Percentiles rank a stretch among this genome's conserved stretches.
These are phyloP conservation scores for Myxozyma monticola DNA, from an alignment of 805 yeast genomes.

Conservation along the genomic window DNA sequence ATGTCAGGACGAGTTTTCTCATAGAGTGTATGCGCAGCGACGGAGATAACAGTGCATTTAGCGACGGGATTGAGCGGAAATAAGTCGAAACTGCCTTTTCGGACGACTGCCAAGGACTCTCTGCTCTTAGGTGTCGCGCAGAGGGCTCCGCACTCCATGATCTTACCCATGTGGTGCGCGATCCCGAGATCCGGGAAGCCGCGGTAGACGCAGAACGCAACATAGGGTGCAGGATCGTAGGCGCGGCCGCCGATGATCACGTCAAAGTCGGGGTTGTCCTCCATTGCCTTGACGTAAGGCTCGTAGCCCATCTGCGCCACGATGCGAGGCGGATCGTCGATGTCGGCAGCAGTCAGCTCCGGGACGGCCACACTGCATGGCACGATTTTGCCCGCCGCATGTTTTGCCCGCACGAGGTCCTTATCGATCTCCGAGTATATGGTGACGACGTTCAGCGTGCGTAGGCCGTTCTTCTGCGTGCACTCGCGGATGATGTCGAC, in stretches of 20 bases:
- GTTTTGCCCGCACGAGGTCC: neutral
- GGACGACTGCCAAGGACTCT: neutral
- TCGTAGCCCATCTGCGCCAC: constrained; percentile 15
- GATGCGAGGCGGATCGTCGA: neutral
- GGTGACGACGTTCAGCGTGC: neutral
- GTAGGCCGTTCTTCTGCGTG: neutral
- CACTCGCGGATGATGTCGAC: neutral
- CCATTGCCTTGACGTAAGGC: constrained; percentile 10
- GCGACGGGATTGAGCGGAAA: too few relatives aligned
- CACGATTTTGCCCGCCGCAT: neutral
- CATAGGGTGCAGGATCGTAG: constrained; percentile 13
- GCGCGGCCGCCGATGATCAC: constrained; percentile 14
- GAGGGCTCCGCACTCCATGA: constrained; percentile 15
- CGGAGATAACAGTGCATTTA: too few relatives aligned
- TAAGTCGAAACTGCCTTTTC: too few relatives aligned
- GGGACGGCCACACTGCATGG: neutral
- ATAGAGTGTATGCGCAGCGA: neutral
- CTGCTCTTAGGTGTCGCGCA: neutral
- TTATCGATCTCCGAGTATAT: neutral
- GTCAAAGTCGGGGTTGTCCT: constrained; percentile 11
- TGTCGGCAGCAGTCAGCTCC: neutral
- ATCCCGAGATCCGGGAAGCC: constrained; percentile 5
- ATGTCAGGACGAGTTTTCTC: neutral
- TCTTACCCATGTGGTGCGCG: constrained; percentile 10
- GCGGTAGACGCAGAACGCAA: constrained; percentile 3